Base-by-base conservation (phyloP, 306 rosid species). In the Carpinus viminea region DNA sequence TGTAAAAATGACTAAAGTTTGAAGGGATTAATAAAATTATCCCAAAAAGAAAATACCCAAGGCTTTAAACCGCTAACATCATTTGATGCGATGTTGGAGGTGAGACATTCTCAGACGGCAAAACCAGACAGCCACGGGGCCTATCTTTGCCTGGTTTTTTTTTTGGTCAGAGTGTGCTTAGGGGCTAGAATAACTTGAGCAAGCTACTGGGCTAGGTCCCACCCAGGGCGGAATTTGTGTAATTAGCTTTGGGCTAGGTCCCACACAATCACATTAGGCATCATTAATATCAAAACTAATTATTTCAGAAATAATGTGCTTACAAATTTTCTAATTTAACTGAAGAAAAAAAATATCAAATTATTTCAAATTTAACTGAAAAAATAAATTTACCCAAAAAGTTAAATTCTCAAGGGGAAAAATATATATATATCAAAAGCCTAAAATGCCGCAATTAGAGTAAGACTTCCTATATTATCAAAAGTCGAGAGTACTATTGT, bases 401-500 rank as follows among this genome's bases (percentile, higher is more conserved):
- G 53, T 36, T 72, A 74, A 76, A 50, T 60, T 78, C 75, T 80
- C 77, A 62, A 47, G 45, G 28, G 28, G 56, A 43, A 47, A 73
- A 76, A 52, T n/a, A 76, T 45, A 68, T 24, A 24, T 24, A 24
- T 24, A 74, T 57, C 36, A 66, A 80, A 65, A 62, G 52, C 61
- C 81, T 59, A 77, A 61, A 38, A 75, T 57, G 87, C 89, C 85
- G 85, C 86, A 75, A 65, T 57, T 87, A 79, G 55, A 38, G 47
- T 47, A 73, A 73, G 52, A 75, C 8, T 48, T 56, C 24, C 66
- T 55, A 13, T 4, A 52, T 54, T 45, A 9, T 10, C 2, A 56
- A 17, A 47, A 2, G 46, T 18, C 76, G 77, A 80, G 76, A 62
- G 65, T 84, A 31, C 70, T 53, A 45, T 38, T 12, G 62, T 60